Conservation (phyloP, 208 protist species). For the Leishmania major region DNA sequence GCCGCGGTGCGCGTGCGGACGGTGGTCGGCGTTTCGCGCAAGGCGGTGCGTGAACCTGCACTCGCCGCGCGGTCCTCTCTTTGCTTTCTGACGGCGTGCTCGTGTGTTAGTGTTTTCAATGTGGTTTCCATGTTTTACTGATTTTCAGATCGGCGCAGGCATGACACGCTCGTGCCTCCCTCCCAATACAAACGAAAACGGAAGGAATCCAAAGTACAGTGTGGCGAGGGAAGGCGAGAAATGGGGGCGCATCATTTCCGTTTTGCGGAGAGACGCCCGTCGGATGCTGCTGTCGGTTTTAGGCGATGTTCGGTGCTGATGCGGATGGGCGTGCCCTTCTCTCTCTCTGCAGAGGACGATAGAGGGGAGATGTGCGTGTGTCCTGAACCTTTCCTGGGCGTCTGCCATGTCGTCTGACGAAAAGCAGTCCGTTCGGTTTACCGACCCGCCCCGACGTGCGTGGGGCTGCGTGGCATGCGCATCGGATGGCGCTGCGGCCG, state of each 20-base stretch:
- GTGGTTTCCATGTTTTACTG: neutral
- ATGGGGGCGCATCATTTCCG: neutral
- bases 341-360: neutral
- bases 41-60: neutral
- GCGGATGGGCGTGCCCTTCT: too few species aligned
- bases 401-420: neutral
- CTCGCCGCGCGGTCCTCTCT: neutral
- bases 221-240: neutral
- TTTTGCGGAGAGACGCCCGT: neutral
- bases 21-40: too few species aligned
- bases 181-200: neutral
- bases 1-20: too few species aligned
- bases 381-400: neutral
- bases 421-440: neutral
- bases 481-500: neutral
- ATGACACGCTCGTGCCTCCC: neutral
- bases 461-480: neutral
- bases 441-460: neutral
- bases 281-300: neutral
- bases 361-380: neutral
- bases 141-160: neutral
- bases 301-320: neutral
- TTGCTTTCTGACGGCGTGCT: neutral
- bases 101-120: neutral
- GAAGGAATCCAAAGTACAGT: neutral